phyloP scores from a whole-genome alignment of 1,284 basidiomycete genomes.

The Quambalaria eucalypti region DNA sequence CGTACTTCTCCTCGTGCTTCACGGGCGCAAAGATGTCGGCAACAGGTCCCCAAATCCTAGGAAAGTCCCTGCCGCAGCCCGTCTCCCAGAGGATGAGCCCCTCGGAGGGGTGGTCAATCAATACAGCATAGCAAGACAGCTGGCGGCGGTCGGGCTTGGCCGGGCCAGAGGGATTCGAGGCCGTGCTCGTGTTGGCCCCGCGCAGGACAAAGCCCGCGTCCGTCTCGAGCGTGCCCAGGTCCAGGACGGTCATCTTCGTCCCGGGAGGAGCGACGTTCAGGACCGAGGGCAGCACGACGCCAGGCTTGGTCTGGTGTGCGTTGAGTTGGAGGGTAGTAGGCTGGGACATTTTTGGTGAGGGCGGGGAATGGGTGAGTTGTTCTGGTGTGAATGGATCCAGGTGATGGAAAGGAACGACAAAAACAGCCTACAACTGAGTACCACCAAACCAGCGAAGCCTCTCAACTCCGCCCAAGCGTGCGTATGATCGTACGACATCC shows the following conservation, averaged over 20 bases:
- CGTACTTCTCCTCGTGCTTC: constrained; percentile 27
- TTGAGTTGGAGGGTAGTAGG: neutral
- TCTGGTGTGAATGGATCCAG: too few relatives aligned
- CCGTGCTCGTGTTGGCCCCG: constrained; percentile 28
- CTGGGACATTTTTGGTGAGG: neutral
- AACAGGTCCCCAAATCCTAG: constrained; percentile 7
- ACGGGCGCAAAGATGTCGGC: constrained; percentile 25
- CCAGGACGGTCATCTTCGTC: constrained; percentile 36
- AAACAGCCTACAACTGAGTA: too few relatives aligned
- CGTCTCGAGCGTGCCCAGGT: constrained; percentile 33
- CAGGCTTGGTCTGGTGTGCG: neutral
- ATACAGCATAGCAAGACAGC: constrained; percentile 27
- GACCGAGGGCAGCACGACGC: constrained; percentile 15
- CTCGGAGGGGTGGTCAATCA: constrained; percentile 41
- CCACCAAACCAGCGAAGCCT: too few relatives aligned
- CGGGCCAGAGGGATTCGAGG: constrained; percentile 21
- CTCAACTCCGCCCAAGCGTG: too few relatives aligned
- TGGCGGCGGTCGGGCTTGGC: constrained; percentile 20
- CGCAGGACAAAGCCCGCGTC: constrained; percentile 41
- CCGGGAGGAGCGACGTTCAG: constrained; percentile 30
- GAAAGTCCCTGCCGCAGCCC: constrained; percentile 33
- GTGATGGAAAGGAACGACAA: too few relatives aligned
- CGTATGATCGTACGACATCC: too few relatives aligned
- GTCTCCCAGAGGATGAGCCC: constrained; percentile 43
- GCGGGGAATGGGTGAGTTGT: neutral